A percentile compares a stretch with the other conserved stretches of the same genome.
These are phyloP conservation scores for Piper betle DNA, from an alignment of 164 flowering plant genomes.

Conservation along the genomic window DNA sequence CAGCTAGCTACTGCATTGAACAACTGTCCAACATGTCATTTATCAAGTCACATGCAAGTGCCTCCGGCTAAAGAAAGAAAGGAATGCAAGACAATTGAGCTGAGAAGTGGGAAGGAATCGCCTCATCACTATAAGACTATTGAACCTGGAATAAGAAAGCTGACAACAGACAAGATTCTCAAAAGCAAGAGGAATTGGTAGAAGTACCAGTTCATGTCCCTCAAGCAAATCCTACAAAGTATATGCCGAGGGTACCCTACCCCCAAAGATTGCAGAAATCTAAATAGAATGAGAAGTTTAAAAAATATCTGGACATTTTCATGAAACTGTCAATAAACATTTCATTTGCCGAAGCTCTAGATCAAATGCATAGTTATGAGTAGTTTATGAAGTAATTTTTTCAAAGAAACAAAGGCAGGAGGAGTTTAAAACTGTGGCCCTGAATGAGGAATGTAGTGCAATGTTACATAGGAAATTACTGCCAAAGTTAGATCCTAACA, in stretches of 20 bases:
- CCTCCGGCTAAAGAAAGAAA: neutral
- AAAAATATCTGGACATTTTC: neutral
- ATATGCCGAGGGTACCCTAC: neutral
- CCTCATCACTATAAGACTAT: neutral
- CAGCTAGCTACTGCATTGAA: no score
- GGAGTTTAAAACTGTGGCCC: neutral
- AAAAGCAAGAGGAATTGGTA: neutral
- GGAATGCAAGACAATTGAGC: no score
- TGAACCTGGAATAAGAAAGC: neutral
- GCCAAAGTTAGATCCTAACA: constrained; percentile 7
- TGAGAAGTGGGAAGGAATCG: no score
- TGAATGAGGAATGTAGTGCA: constrained; percentile 1
- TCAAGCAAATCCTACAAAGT: neutral
- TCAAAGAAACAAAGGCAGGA: neutral
- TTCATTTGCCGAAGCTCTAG: no score
- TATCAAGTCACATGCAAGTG: neutral
- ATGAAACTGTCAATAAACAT: constrained; percentile 3
- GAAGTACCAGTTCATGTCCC: neutral
- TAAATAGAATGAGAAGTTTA: constrained; percentile 1
- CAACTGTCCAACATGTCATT: no score
- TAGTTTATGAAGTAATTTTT: constrained; percentile 1
- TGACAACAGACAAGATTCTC: neutral
- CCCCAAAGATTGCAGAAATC: neutral
- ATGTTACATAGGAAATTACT: constrained; percentile 3
- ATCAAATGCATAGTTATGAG: constrained; percentile 3